Evolutionary conservation across 257 asterid genomes (phyloP).

Genomic region (Galeopsis tetrahit): DNA sequence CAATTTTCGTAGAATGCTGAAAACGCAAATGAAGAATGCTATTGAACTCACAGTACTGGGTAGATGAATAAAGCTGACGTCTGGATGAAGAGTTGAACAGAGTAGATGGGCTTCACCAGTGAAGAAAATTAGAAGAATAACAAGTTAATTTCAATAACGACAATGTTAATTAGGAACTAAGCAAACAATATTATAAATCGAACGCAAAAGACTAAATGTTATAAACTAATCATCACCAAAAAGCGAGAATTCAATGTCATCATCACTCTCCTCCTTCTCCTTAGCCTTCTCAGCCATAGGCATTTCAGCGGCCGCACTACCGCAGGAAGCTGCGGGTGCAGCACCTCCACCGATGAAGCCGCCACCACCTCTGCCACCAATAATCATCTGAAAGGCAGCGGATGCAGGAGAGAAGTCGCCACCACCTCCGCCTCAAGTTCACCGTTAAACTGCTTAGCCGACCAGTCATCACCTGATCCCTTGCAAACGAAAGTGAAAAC

Average conservation of each 20-base stretch:
- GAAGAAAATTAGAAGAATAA: too few species aligned
- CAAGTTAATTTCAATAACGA: too few species aligned
- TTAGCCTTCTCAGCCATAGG: constrained; percentile 67
- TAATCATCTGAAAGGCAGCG: constrained; percentile 88
- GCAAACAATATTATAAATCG: constrained; percentile 29
- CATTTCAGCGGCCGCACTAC: constrained; percentile 63
- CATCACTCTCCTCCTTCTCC: constrained; percentile 79
- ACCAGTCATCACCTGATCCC: constrained; percentile 56
- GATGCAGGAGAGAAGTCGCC: constrained; percentile 70
- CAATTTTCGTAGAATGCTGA: too few species aligned
- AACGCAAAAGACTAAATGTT: not conserved
- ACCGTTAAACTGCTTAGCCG: constrained; percentile 66
- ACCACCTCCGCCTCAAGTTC: constrained; percentile 65
- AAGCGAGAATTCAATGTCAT: constrained; percentile 70
- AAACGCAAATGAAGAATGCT: too few species aligned
- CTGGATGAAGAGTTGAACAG: too few species aligned
- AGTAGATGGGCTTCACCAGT: too few species aligned
- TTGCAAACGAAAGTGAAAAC: constrained; percentile 61
- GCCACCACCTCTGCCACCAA: constrained; percentile 68
- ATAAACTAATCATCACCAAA: constrained; percentile 49
- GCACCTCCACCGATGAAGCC: constrained; percentile 56
- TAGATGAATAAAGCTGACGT: too few species aligned
- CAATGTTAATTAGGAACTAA: not conserved
- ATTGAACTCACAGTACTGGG: too few species aligned
- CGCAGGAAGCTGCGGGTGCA: constrained; percentile 66